A percentile compares a stretch with the other conserved stretches of the same genome.
Evolutionary conservation across 2,329 filamentous ascomycete species (phyloP).

Genomic region (Aspergillus novofumigatus): DNA sequence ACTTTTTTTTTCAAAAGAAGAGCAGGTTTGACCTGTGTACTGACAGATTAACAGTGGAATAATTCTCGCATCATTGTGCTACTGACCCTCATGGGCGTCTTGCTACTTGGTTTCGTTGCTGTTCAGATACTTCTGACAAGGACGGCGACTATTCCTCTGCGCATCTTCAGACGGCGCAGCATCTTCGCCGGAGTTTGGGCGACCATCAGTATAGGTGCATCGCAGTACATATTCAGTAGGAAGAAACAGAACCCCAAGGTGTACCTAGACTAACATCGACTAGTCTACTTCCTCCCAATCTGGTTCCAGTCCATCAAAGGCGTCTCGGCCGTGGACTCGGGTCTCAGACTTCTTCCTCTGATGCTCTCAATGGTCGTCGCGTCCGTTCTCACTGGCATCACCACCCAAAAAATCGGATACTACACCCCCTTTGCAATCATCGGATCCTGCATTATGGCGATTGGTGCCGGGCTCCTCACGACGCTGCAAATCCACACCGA

Average conservation of each 20-base stretch:
- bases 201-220: not conserved
- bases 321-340: not conserved
- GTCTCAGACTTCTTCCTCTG: not conserved
- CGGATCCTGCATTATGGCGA: slow-evolving; percentile 27
- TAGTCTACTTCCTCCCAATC: not conserved
- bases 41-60: not conserved
- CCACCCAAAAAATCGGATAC: slow-evolving; percentile 23
- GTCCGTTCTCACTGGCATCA: slow-evolving; percentile 4
- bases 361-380: not conserved
- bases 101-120: slow-evolving; percentile 1
- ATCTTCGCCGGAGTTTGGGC: slow-evolving; percentile 4
- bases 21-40: not conserved
- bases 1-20: not conserved
- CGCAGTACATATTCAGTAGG: not conserved
- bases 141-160: slow-evolving; percentile 15
- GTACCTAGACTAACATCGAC: not conserved
- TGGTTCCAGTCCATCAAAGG: slow-evolving; percentile 2
- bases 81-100: not conserved
- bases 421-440: slow-evolving; percentile 35
- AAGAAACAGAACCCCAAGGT: not conserved
- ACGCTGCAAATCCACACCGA: slow-evolving; percentile 31
- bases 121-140: not conserved
- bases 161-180: slow-evolving; percentile 11
- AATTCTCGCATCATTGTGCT: not conserved
- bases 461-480: slow-evolving; percentile 40